These are phyloP conservation scores for Rhodotorula mucilaginosa DNA, from an alignment of 1,284 basidiomycete species.

Conservation along the genomic window DNA sequence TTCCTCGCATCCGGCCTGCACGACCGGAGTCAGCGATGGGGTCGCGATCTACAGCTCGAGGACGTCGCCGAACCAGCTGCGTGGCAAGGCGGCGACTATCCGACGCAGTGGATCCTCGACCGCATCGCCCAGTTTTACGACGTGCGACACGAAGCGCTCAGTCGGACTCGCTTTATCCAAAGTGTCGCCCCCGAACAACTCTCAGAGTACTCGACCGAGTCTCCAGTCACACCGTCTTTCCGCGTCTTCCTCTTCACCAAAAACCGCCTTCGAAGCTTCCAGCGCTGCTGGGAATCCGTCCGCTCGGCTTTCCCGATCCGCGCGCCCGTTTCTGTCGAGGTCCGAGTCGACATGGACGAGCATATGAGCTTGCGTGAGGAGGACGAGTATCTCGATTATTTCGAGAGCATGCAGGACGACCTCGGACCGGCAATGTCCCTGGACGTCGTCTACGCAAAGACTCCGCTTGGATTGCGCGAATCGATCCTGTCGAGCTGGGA, in stretches of 20 bases:
- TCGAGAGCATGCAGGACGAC: neutral
- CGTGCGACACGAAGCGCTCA: slow-evolving; percentile 12
- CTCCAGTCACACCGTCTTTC: neutral
- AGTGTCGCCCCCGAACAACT: neutral
- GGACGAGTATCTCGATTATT: neutral
- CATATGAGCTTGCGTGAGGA: neutral
- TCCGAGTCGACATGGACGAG: neutral
- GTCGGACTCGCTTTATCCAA: slow-evolving; percentile 10
- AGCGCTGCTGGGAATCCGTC: slow-evolving; percentile 6
- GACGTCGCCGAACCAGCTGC: neutral
- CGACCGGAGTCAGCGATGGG: neutral
- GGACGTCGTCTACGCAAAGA: neutral
- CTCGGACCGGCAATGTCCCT: neutral
- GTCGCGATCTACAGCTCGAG: neutral
- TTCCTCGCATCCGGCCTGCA: slow-evolving; percentile 2
- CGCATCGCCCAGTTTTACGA: slow-evolving; percentile 18
- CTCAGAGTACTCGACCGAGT: neutral
- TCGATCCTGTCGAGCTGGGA: slow-evolving; percentile 6
- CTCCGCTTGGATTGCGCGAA: neutral
- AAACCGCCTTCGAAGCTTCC: slow-evolving; percentile 2
- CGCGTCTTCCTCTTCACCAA: slow-evolving; percentile 7
- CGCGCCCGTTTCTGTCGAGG: neutral
- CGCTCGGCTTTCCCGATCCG: neutral
- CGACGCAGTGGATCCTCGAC: slow-evolving; percentile 13
- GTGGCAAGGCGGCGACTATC: slow-evolving; percentile 1